Conservation (phyloP, 495 filamentous ascomycete species). For the Neurospora terricola region DNA sequence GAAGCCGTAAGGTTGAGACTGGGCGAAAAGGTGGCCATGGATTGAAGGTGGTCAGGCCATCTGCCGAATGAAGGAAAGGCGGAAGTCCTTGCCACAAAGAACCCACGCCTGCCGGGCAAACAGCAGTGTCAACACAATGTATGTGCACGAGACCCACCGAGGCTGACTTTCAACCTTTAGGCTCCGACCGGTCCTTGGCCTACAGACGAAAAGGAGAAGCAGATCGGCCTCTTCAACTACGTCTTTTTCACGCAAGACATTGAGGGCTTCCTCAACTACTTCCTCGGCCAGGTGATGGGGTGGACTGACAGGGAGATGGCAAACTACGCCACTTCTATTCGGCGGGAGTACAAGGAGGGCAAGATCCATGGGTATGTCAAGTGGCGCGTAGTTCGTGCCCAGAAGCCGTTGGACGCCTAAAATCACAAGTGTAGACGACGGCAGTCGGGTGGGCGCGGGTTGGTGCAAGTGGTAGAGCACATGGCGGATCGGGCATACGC, state of each 20-base stretch:
- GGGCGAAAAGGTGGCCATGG: background rate
- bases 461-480: background rate
- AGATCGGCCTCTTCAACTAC: conserved; percentile 10
- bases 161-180: background rate
- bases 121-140: background rate
- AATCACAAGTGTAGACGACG: background rate
- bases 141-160: background rate
- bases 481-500: background rate
- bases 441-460: background rate
- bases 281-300: conserved; percentile 20
- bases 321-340: conserved; percentile 26
- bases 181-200: conserved; percentile 22
- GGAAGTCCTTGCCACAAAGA: conserved; percentile 4
- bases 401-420: background rate
- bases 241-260: conserved; percentile 18
- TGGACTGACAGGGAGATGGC: conserved; percentile 25
- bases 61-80: background rate
- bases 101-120: background rate
- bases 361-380: conserved; percentile 12
- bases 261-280: conserved; percentile 25
- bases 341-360: conserved; percentile 19
- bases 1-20: background rate
- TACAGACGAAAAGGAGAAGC: conserved; percentile 5
- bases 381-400: background rate
- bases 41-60: background rate